These are phyloP conservation scores for Populus hybrid DNA, from an alignment of 441 rosid genomes.

Conservation along the genomic window DNA sequence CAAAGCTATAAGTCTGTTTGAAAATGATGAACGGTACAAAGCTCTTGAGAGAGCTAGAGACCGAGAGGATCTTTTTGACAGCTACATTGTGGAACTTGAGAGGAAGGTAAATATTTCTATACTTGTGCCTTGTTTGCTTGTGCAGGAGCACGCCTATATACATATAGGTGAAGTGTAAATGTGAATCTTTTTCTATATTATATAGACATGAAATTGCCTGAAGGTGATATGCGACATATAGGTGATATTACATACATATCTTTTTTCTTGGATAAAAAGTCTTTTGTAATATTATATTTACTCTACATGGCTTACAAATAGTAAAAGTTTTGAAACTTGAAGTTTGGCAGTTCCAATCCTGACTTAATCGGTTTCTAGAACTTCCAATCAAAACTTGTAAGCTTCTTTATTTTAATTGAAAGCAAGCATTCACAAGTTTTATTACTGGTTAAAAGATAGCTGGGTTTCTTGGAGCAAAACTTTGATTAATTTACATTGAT, in stretches of 20 bases:
- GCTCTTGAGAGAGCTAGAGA: slow-evolving; percentile 91
- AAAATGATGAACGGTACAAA: slow-evolving; percentile 90
- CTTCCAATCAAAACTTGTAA: neutral
- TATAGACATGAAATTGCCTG: neutral
- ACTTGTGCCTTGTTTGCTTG: neutral
- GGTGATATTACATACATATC: neutral
- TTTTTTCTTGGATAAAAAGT: neutral
- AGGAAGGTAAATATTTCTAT: slow-evolving; percentile 60
- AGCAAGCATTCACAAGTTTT: neutral
- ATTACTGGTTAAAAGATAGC: neutral
- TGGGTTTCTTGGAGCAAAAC: neutral
- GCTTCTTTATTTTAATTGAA: neutral
- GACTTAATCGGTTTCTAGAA: neutral
- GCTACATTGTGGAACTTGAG: slow-evolving; percentile 81
- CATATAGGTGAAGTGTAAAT: neutral
- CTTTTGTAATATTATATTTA: neutral
- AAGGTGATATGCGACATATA: neutral
- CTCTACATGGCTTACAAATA: slow-evolving; percentile 2
- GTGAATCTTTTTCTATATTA: neutral
- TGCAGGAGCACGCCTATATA: neutral
- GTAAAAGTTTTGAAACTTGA: neutral
- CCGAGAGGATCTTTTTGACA: slow-evolving; percentile 88
- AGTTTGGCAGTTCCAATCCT: neutral
- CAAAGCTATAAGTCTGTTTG: slow-evolving; percentile 84
- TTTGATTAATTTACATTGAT: neutral